These are phyloP conservation scores for Marvania coccoides DNA, from an alignment of 139 green algal genomes.

Conservation along the genomic window DNA sequence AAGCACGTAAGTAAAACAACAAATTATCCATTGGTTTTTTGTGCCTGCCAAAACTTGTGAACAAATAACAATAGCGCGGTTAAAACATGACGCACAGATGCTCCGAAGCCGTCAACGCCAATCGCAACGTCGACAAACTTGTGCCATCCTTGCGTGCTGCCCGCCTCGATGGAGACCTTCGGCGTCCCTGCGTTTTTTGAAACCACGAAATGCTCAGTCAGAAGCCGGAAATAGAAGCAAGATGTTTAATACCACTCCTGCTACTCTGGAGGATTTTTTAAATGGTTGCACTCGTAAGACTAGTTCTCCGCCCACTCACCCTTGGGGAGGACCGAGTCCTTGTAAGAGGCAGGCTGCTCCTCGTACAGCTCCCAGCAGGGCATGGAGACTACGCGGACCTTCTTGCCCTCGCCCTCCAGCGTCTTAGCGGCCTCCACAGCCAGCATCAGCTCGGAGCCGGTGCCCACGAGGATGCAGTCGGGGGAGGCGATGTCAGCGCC, in stretches of 20 bases:
- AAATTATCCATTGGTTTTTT: neutral
- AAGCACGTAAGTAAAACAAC: neutral
- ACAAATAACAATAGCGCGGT: neutral
- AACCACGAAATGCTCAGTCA: no score
- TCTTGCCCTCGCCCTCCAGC: conserved; percentile 79
- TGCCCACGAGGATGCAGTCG: conserved; percentile 90
- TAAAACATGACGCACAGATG: conserved; percentile 63
- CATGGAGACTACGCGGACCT: conserved; percentile 92
- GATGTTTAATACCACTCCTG: no score
- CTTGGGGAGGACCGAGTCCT: conserved; percentile 31
- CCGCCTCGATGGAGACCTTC: conserved; percentile 88
- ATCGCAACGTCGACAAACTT: conserved; percentile 78
- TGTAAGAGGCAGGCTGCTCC: conserved; percentile 77
- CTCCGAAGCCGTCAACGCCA: conserved; percentile 90
- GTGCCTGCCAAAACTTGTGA: neutral
- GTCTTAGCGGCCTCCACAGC: conserved; percentile 73
- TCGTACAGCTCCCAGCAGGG: conserved; percentile 96
- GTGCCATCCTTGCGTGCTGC: conserved; percentile 84
- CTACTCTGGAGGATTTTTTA: no score
- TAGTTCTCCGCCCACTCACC: neutral
- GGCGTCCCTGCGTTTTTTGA: neutral
- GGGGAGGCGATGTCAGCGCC: conserved; percentile 44
- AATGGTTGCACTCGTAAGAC: no score
- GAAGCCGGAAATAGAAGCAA: no score
- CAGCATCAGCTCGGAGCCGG: conserved; percentile 89